Evolutionary conservation across 129 eudicot species (phyloP).

Genomic region (Flaveria sonorensis): DNA sequence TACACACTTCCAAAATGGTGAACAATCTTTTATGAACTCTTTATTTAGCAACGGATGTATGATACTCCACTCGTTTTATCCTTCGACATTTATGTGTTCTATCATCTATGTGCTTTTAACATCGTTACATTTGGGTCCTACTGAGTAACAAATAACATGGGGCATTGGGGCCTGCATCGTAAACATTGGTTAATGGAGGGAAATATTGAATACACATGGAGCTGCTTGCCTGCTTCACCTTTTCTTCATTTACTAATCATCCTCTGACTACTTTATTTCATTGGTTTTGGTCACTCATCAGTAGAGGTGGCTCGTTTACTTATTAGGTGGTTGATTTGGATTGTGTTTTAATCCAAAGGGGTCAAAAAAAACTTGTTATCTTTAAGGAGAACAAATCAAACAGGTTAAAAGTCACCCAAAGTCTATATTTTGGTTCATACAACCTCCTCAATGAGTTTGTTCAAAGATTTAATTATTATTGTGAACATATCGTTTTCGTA

Average conservation of each 20-base stretch:
- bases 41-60: background rate
- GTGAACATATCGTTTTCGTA: background rate
- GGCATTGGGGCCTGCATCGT: background rate
- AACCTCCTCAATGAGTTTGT: background rate
- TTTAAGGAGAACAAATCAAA: background rate
- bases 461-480: background rate
- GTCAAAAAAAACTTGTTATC: background rate
- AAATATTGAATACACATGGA: background rate
- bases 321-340: background rate
- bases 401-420: background rate
- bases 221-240: background rate
- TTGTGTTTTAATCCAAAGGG: background rate
- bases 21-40: background rate
- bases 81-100: background rate
- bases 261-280: background rate
- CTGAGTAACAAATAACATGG: conserved; percentile 3
- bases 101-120: too few relatives aligned
- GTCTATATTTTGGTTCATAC: background rate
- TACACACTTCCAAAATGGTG: background rate
- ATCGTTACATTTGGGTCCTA: background rate
- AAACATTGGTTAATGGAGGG: background rate
- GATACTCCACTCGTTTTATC: background rate
- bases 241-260: background rate
- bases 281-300: background rate
- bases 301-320: background rate